phyloP scores from a whole-genome alignment of 2,329 filamentous ascomycete genomes.

The Colletotrichum ledebouriae region DNA sequence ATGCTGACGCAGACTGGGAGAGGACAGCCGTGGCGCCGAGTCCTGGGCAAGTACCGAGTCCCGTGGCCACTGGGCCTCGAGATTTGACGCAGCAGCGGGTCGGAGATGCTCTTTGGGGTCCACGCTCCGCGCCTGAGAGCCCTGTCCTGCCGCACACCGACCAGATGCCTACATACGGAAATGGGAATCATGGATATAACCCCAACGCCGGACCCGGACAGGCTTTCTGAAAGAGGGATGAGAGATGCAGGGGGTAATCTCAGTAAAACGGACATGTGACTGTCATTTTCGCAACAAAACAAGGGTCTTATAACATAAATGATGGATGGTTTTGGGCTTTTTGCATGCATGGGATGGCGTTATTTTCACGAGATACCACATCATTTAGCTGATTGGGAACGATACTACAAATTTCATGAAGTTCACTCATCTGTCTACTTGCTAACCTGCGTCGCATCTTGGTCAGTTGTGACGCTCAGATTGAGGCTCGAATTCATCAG shows the following conservation, averaged over 20 bases:
- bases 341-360: slow-evolving; percentile 40
- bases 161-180: not conserved
- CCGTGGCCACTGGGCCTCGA: slow-evolving; percentile 42
- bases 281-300: not conserved
- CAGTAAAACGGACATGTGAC: not conserved
- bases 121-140: slow-evolving; percentile 33
- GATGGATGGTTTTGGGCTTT: slow-evolving; percentile 1
- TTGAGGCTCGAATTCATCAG: no score
- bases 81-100: slow-evolving; percentile 50
- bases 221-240: not conserved
- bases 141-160: slow-evolving; percentile 17
- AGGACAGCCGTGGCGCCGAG: slow-evolving; percentile 37
- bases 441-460: not conserved
- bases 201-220: slow-evolving; percentile 9
- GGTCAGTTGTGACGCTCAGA: no score
- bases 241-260: no score
- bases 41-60: slow-evolving; percentile 7
- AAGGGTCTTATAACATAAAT: slow-evolving; percentile 3
- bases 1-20: slow-evolving; percentile 22
- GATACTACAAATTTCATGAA: slow-evolving; percentile 23
- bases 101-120: slow-evolving; percentile 53
- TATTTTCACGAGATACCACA: slow-evolving; percentile 41
- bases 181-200: slow-evolving; percentile 8
- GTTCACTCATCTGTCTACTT: not conserved
- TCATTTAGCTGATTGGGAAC: slow-evolving; percentile 38